Percentiles rank a stretch among this genome's conserved stretches.
Conservation (phyloP, 139 green algal species). For the Chlorella ohadii region DNA sequence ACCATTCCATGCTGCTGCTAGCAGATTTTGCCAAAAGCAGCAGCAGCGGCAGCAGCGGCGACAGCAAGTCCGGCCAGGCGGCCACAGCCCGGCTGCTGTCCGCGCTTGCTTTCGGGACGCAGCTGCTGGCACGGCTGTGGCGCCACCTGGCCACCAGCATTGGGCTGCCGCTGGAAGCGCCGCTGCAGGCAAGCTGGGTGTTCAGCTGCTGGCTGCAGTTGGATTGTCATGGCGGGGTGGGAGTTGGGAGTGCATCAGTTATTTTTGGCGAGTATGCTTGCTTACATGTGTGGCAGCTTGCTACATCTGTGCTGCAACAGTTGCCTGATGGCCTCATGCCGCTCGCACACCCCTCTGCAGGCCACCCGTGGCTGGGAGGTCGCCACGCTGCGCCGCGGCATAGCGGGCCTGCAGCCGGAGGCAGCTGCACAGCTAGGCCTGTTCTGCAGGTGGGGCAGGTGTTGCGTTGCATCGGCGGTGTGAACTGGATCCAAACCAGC, state of each 20-base stretch:
- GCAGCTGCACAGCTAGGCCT: constrained; percentile 59
- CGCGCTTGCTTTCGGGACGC: constrained; percentile 63
- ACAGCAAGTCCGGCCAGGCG: not conserved
- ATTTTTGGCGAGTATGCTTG: no score
- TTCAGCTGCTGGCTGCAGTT: not conserved
- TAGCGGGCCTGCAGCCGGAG: constrained; percentile 23
- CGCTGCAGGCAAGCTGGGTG: constrained; percentile 19
- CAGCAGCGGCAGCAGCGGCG: not conserved
- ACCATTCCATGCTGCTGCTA: constrained; percentile 38
- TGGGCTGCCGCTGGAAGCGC: constrained; percentile 68
- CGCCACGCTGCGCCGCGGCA: constrained; percentile 37
- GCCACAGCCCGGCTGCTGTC: constrained; percentile 49
- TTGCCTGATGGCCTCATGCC: no score
- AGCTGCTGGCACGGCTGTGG: constrained; percentile 41
- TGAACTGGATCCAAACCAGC: no score
- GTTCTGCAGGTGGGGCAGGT: constrained; percentile 63
- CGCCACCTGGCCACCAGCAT: constrained; percentile 55
- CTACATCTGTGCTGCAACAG: no score
- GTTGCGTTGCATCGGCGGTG: no score
- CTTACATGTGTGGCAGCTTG: no score
- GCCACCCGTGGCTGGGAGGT: constrained; percentile 57
- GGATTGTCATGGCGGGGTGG: no score
- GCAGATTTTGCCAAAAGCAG: not conserved
- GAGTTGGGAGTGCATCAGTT: no score
- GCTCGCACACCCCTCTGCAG: constrained; percentile 5